These are phyloP conservation scores for Oehlia diaphana DNA, from an alignment of 192 early-diverging fungal genomes.

Conservation along the genomic window DNA sequence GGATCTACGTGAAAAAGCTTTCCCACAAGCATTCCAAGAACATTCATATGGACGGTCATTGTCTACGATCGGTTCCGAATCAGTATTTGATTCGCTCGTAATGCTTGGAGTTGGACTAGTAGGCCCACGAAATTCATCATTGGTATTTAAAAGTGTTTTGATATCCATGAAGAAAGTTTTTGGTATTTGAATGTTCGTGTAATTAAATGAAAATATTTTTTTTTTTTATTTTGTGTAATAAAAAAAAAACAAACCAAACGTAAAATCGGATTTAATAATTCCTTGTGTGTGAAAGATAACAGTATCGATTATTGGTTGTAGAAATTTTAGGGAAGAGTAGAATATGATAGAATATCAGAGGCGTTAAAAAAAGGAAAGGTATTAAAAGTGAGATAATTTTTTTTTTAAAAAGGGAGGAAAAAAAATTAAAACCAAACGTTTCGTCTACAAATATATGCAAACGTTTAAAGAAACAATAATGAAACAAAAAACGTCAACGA, in stretches of 20 bases:
- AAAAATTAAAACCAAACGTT: not conserved
- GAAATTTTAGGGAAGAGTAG: too few relatives aligned
- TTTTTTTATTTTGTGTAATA: not conserved
- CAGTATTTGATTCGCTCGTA: not conserved
- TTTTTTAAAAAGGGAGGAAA: not conserved
- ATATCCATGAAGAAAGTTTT: not conserved
- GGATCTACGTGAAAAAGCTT: slow-evolving; percentile 54
- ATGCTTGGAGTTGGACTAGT: slow-evolving; percentile 2
- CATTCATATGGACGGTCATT: slow-evolving; percentile 46
- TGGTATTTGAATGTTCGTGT: not conserved
- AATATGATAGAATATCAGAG: too few relatives aligned
- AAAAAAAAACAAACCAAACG: not conserved
- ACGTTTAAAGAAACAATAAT: slow-evolving; percentile 3
- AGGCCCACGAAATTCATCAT: slow-evolving; percentile 4
- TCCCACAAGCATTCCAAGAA: slow-evolving; percentile 46
- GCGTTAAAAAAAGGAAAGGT: slow-evolving; percentile 4
- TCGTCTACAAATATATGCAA: not conserved
- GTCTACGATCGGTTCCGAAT: slow-evolving; percentile 8
- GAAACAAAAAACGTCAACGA: slow-evolving; percentile 1
- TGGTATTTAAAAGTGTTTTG: not conserved
- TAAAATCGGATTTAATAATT: not conserved
- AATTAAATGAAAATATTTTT: not conserved
- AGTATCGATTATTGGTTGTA: too few relatives aligned
- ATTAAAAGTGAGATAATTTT: not conserved
- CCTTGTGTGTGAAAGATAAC: not conserved